Percentiles rank a stretch among this genome's conserved stretches.
Conservation (phyloP, 2,329 filamentous ascomycete genomes). For the Iodosphaeria phyllophila region DNA sequence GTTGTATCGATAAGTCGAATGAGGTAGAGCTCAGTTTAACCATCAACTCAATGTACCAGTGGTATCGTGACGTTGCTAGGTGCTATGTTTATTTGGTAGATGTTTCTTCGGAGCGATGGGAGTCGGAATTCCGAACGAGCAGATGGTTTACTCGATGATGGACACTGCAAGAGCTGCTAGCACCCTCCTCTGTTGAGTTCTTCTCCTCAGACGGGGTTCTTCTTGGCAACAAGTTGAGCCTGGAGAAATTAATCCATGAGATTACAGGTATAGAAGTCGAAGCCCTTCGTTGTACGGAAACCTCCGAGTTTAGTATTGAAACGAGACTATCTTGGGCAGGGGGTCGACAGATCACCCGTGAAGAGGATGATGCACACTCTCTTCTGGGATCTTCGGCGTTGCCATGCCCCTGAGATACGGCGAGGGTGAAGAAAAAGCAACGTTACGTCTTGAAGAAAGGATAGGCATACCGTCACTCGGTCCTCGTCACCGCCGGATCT, state of each 20-base stretch:
- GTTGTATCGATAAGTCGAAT: constrained; percentile 2
- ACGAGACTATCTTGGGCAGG: not conserved
- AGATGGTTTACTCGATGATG: constrained; percentile 1
- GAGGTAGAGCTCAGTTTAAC: constrained; percentile 1
- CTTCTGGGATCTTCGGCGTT: constrained; percentile 1
- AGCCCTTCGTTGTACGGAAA: not conserved
- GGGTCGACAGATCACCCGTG: not conserved
- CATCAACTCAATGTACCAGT: constrained; percentile 7
- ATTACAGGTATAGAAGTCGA: not conserved
- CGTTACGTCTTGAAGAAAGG: constrained; percentile 5
- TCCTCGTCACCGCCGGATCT: no score
- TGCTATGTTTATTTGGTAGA: constrained; percentile 7
- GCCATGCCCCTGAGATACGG: constrained; percentile 1
- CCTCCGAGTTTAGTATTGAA: not conserved
- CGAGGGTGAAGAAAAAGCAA: constrained; percentile 4
- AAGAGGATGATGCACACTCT: constrained; percentile 1
- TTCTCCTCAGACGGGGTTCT: not conserved
- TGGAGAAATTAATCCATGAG: not conserved
- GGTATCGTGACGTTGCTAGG: constrained; percentile 4
- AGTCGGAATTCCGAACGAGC: not conserved
- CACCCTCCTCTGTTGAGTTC: not conserved
- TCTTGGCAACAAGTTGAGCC: not conserved
- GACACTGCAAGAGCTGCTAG: constrained; percentile 1
- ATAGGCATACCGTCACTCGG: no score
- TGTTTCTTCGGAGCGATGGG: constrained; percentile 4